Evolutionary conservation across 805 yeast species (phyloP).

Genomic region (Saccharomyces cerevisiae): DNA sequence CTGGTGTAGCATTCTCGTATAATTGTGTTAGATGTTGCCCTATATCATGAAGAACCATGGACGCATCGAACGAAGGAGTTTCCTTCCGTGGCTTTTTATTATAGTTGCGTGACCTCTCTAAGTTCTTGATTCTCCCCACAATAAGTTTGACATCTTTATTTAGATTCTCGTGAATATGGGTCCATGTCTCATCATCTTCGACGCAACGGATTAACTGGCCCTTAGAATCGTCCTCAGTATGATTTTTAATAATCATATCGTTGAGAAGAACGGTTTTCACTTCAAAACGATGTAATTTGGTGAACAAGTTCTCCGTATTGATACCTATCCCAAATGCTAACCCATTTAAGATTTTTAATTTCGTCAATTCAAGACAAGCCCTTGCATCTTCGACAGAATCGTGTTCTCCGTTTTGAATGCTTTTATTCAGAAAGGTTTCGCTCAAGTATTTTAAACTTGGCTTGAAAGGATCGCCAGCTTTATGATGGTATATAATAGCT

Average conservation of each 20-base stretch:
- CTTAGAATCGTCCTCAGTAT: not conserved
- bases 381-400: slow-evolving; percentile 79
- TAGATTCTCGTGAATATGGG: not conserved
- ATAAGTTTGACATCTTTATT: not conserved
- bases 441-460: slow-evolving; percentile 74
- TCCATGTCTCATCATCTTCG: not conserved
- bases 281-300: slow-evolving; percentile 24
- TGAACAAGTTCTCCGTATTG: slow-evolving; percentile 37
- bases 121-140: slow-evolving; percentile 45
- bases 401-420: slow-evolving; percentile 71
- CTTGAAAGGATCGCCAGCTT: slow-evolving; percentile 73
- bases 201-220: not conserved
- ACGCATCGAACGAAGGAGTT: slow-evolving; percentile 12
- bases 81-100: slow-evolving; percentile 1
- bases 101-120: slow-evolving; percentile 36
- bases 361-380: slow-evolving; percentile 71
- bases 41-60: slow-evolving; percentile 28
- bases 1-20: slow-evolving; percentile 45
- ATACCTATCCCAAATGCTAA: slow-evolving; percentile 48
- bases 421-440: slow-evolving; percentile 41
- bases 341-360: slow-evolving; percentile 63
- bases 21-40: slow-evolving; percentile 41
- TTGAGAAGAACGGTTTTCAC: slow-evolving; percentile 29
- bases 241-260: slow-evolving; percentile 27
- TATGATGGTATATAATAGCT: slow-evolving; percentile 64